Base-by-base conservation (phyloP, 257 asterid genomes). In the Rhazya stricta region DNA sequence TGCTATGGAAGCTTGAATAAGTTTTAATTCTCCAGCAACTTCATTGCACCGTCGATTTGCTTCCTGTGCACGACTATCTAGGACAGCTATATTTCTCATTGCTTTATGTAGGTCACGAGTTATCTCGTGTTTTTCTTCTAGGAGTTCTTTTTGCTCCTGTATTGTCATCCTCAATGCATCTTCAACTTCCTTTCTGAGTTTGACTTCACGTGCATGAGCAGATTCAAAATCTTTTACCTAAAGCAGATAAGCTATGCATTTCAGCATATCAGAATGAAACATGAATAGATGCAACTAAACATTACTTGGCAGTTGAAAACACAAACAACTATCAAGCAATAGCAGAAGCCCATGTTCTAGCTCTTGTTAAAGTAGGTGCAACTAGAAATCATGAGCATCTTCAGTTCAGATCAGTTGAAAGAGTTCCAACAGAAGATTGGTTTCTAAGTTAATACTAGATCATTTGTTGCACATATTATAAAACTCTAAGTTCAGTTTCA, bases 11-110 rank as follows among this genome's bases (percentile, higher is more conserved):
- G 87, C 75, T 77, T 86, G 89, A 74, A 93, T 80, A 60, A 87
- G 82, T 83, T 84, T 83, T 78, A 91, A 41, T 69, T 93, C 97
- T 74, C 79, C 87, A 32, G 90, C 73, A 76, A 85, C 85, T 82
- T 88, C 90, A 78, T 85, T 85, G 67, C 83, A 76, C 51, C 89
- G 87, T 36, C 79, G 82, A 72, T 85, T 81, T 54, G 94, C 85
- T 81, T 91, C 96, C 69, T 81, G 89, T 39, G 88, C 86, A 83
- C 86, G 96, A 50, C 79, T 79, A 58, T 89, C 91, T 61, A 89
- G 80, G 77, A 87, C 81, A 58, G 93, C 85, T 70, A 89, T 87
- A 75, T 78, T 85, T 77, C 86, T 78, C 87, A 81, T 84, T 77
- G 89, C 85, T 80, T 68, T 82, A 56, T 86, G 85, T 69, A 93